These are phyloP conservation scores for Primulina huaijiensis DNA, from an alignment of 257 asterid genomes.

Conservation along the genomic window DNA sequence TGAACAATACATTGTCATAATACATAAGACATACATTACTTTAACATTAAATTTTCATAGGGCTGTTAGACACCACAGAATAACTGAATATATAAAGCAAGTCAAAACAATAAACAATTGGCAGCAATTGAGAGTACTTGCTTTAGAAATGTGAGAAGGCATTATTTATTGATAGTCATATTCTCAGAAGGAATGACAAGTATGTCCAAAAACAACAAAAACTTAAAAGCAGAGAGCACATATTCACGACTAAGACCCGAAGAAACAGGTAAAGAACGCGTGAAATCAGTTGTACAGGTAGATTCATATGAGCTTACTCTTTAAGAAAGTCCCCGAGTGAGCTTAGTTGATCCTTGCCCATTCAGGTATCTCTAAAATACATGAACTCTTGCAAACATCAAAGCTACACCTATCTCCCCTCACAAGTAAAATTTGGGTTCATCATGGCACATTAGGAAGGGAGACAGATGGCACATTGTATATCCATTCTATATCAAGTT, in stretches of 20 bases:
- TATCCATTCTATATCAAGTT: too few species aligned
- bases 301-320: too few species aligned
- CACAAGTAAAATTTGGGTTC: background rate
- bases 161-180: background rate
- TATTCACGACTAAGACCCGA: constrained; percentile 5
- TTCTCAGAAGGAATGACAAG: background rate
- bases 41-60: background rate
- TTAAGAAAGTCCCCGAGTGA: too few species aligned
- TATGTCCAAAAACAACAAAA: background rate
- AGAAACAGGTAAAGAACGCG: constrained; percentile 9
- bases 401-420: background rate
- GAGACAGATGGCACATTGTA: background rate
- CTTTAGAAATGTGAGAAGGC: background rate
- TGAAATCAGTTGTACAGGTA: too few species aligned
- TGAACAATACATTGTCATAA: constrained; percentile 4
- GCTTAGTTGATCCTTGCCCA: background rate
- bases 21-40: background rate
- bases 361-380: too few species aligned
- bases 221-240: background rate
- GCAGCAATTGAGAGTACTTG: background rate
- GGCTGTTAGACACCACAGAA: constrained; percentile 4
- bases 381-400: background rate
- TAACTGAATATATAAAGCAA: background rate
- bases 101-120: background rate
- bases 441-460: background rate